Percentiles rank a stretch among this genome's conserved stretches.
Evolutionary conservation across 352 stramenopile species (phyloP).

Genomic region (Thraustochytrium striatum): DNA sequence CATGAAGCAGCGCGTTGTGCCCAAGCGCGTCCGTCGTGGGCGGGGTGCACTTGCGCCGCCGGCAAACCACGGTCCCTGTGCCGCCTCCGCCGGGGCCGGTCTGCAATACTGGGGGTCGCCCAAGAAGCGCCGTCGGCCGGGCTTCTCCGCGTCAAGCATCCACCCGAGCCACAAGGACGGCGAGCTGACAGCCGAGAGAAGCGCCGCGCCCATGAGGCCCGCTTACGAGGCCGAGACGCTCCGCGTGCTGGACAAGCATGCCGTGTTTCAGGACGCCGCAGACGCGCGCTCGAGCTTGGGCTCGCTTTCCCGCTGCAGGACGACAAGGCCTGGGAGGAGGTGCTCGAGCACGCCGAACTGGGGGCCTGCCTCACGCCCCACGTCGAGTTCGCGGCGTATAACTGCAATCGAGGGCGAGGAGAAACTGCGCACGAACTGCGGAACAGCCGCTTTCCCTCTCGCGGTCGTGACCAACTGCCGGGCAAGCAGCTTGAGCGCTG

Average conservation of each 20-base stretch:
- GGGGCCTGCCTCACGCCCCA: slow-evolving; percentile 22
- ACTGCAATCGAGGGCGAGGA: no score
- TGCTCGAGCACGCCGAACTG: slow-evolving; percentile 6
- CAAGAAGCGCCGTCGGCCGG: not conserved
- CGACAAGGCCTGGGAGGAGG: slow-evolving; percentile 28
- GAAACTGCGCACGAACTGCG: no score
- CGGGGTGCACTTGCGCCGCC: not conserved
- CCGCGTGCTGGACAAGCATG: not conserved
- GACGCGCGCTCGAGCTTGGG: not conserved
- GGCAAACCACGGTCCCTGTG: not conserved
- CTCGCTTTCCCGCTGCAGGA: slow-evolving; percentile 2
- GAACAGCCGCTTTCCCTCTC: no score
- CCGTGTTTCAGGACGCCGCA: not conserved
- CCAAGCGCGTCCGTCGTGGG: not conserved
- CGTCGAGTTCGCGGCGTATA: slow-evolving; percentile 11
- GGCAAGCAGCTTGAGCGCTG: no score
- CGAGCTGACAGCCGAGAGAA: not conserved
- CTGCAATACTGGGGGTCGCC: not conserved
- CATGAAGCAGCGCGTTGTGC: not conserved
- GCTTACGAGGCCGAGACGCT: slow-evolving; percentile 11
- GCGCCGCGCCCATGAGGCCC: not conserved
- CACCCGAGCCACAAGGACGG: not conserved
- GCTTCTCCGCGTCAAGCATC: not conserved
- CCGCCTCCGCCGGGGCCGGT: not conserved
- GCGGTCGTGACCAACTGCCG: no score